Evolutionary conservation across 805 yeast species (phyloP).

Genomic region (Wickerhamiella domercqiae): DNA sequence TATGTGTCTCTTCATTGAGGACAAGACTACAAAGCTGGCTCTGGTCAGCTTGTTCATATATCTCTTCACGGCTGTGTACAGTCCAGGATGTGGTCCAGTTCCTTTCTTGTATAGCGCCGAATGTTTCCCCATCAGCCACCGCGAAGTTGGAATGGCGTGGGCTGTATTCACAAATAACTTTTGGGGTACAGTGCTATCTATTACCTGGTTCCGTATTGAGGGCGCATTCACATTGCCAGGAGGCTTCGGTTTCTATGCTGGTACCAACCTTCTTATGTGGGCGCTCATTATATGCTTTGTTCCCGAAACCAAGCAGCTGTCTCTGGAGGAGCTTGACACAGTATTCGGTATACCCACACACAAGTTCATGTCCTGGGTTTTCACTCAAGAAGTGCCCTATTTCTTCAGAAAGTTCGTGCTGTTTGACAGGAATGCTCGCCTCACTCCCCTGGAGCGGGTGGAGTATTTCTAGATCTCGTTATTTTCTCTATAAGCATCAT

Average conservation of each 20-base stretch:
- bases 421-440: constrained; percentile 3
- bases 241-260: constrained; percentile 81
- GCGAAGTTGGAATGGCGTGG: constrained; percentile 19
- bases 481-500: neutral
- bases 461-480: neutral
- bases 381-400: constrained; percentile 17
- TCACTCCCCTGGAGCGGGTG: constrained; percentile 5
- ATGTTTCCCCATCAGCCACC: constrained; percentile 22
- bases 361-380: constrained; percentile 38
- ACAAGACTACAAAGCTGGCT: constrained; percentile 38
- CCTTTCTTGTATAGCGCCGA: constrained; percentile 79
- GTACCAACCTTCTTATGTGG: constrained; percentile 66
- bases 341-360: constrained; percentile 44
- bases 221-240: constrained; percentile 62
- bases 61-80: constrained; percentile 54
- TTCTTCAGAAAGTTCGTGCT: constrained; percentile 8
- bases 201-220: constrained; percentile 65
- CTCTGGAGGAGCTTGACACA: constrained; percentile 64
- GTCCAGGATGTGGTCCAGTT: constrained; percentile 80
- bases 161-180: constrained; percentile 35
- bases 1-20: constrained; percentile 55
- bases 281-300: constrained; percentile 35
- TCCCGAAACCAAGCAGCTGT: constrained; percentile 57
- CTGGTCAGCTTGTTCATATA: constrained; percentile 61
- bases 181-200: constrained; percentile 43